Evolutionary conservation across 805 yeast genomes (phyloP).

Genomic region (Ogataea pignaliae): DNA sequence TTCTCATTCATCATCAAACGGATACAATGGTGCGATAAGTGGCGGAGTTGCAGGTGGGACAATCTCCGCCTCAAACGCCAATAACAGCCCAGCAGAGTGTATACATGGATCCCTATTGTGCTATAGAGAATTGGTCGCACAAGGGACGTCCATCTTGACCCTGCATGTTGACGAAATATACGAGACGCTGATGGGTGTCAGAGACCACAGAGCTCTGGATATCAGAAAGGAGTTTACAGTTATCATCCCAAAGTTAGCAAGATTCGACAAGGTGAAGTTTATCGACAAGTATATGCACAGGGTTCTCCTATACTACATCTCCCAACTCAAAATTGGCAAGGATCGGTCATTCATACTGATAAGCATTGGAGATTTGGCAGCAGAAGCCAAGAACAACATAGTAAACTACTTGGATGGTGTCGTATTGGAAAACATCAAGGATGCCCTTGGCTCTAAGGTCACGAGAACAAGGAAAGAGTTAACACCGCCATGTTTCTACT

Average conservation of each 20-base stretch:
- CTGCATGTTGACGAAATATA: slow-evolving; percentile 73
- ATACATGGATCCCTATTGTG: slow-evolving; percentile 87
- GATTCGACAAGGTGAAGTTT: slow-evolving; percentile 69
- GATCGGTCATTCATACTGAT: slow-evolving; percentile 74
- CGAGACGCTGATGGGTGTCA: slow-evolving; percentile 66
- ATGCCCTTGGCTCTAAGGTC: slow-evolving; percentile 63
- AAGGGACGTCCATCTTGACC: slow-evolving; percentile 68
- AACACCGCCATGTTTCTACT: slow-evolving; percentile 82
- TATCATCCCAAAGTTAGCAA: slow-evolving; percentile 78
- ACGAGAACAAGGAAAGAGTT: slow-evolving; percentile 63
- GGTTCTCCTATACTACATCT: slow-evolving; percentile 69
- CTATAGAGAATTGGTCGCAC: slow-evolving; percentile 68
- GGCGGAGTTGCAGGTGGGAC: too few relatives aligned
- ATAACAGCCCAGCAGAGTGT: slow-evolving; percentile 46
- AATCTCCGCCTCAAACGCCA: slow-evolving; percentile 1
- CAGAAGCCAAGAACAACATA: slow-evolving; percentile 76
- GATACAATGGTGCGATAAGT: too few relatives aligned
- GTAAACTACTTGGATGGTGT: slow-evolving; percentile 87
- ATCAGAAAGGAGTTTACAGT: slow-evolving; percentile 82
- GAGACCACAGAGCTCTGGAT: slow-evolving; percentile 70
- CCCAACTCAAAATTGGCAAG: slow-evolving; percentile 64
- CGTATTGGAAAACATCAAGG: slow-evolving; percentile 77
- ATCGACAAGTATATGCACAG: slow-evolving; percentile 78
- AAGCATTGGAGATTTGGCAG: slow-evolving; percentile 81
- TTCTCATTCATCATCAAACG: too few relatives aligned